Evolutionary conservation across 2,329 filamentous ascomycete species (phyloP).

Genomic region (Gliomastix tumulicola): DNA sequence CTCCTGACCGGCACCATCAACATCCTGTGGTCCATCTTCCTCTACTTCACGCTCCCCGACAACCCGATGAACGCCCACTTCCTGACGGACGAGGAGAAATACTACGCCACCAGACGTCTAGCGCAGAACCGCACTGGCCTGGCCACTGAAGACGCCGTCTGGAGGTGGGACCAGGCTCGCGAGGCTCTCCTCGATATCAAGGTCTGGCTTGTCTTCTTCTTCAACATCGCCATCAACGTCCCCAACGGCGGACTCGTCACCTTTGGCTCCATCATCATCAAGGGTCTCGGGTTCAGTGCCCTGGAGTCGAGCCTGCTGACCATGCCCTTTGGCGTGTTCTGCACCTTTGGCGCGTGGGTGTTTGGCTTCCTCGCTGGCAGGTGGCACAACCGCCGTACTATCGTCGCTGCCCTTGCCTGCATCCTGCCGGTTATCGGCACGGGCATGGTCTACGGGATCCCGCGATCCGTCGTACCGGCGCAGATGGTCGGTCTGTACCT

Average conservation of each 20-base stretch:
- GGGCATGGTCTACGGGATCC: conserved; percentile 1
- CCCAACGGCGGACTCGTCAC: conserved; percentile 65
- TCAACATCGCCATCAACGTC: conserved; percentile 30
- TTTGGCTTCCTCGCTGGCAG: conserved; percentile 1
- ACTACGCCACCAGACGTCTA: conserved; percentile 52
- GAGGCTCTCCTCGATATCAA: conserved; percentile 55
- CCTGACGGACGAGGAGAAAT: conserved; percentile 7
- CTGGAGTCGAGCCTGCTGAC: conserved; percentile 65
- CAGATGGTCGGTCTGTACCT: conserved; percentile 3
- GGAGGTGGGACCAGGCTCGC: conserved; percentile 51
- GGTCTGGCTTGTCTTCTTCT: conserved; percentile 52
- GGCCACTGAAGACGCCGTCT: conserved; percentile 21
- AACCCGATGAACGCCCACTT: conserved; percentile 7
- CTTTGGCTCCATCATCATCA: conserved; percentile 66
- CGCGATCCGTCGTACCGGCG: background rate
- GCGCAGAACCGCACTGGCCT: conserved; percentile 44
- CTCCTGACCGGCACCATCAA: conserved; percentile 11
- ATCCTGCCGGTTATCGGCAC: conserved; percentile 1
- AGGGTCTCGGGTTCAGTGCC: conserved; percentile 59
- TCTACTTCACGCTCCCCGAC: conserved; percentile 8
- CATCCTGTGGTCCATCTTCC: conserved; percentile 7
- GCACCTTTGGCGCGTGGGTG: conserved; percentile 38
- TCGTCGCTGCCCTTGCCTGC: background rate
- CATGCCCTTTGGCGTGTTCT: conserved; percentile 64
- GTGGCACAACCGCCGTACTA: background rate